A percentile compares a stretch with the other conserved stretches of the same genome.
phyloP scores from a whole-genome alignment of 192 early-diverging fungal genomes.

The Backusella luteola region DNA sequence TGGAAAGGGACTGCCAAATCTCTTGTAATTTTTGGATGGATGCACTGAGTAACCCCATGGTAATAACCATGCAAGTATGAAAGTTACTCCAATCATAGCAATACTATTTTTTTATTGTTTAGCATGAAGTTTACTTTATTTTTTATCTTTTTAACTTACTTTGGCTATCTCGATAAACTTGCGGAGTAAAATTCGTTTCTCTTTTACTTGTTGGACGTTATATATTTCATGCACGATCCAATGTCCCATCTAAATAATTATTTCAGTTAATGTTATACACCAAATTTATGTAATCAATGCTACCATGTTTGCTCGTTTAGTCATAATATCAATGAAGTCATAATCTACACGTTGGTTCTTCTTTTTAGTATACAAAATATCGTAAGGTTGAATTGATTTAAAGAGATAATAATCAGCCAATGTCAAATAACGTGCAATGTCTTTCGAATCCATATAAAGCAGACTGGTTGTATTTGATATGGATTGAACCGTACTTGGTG shows the following conservation, averaged over 20 bases:
- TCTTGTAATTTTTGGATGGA: slow-evolving; percentile 55
- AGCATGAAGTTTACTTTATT: no score
- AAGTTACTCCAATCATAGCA: slow-evolving; percentile 60
- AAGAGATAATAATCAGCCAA: slow-evolving; percentile 44
- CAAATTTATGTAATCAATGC: background rate
- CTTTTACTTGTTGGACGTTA: slow-evolving; percentile 3
- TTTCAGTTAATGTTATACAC: background rate
- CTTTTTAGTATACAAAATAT: slow-evolving; percentile 19
- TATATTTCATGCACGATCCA: slow-evolving; percentile 34
- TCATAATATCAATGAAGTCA: slow-evolving; percentile 33
- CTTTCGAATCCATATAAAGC: slow-evolving; percentile 12
- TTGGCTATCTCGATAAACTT: slow-evolving; percentile 38
- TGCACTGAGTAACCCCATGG: slow-evolving; percentile 54
- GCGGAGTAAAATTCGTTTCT: slow-evolving; percentile 13
- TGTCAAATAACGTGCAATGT: slow-evolving; percentile 39
- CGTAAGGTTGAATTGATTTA: slow-evolving; percentile 35
- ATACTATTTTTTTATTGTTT: slow-evolving; percentile 24
- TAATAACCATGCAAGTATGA: slow-evolving; percentile 65
- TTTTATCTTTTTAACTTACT: slow-evolving; percentile 14
- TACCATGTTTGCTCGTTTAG: slow-evolving; percentile 41
- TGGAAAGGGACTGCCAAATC: slow-evolving; percentile 38
- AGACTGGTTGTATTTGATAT: background rate
- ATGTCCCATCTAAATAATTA: slow-evolving; percentile 27
- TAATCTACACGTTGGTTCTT: background rate
- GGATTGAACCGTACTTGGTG: background rate